Evolutionary conservation across 345 rosid genomes (phyloP).

Genomic region (Arabidopsis thaliana): TAIR10.1 NC_003075.7:15691001-15691500

Average conservation of each 20-base stretch:
- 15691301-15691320: slow-evolving; percentile 20
- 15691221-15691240: slow-evolving; percentile 82
- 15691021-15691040: slow-evolving; percentile 93
- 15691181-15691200: slow-evolving; percentile 97
- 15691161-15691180: slow-evolving; percentile 91
- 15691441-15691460: slow-evolving; percentile 92
- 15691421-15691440: slow-evolving; percentile 97
- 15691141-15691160: slow-evolving; percentile 78
- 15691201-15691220: slow-evolving; percentile 94
- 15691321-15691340: slow-evolving; percentile 18
- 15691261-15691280: slow-evolving; percentile 55
- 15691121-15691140: background rate
- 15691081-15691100: slow-evolving; percentile 5
- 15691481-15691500: slow-evolving; percentile 11
- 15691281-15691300: slow-evolving; percentile 23
- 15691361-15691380: slow-evolving; percentile 97
- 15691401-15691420: slow-evolving; percentile 92
- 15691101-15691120: slow-evolving; percentile 4
- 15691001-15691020: slow-evolving; percentile 99
- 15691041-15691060: slow-evolving; percentile 45
- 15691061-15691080: slow-evolving; percentile 23
- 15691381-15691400: slow-evolving; percentile 92
- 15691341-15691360: slow-evolving; percentile 90
- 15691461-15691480: slow-evolving; percentile 50
- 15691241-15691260: slow-evolving; percentile 93